phyloP scores from a whole-genome alignment of 768 basidiomycete species.

The Mycena vitilis region DNA sequence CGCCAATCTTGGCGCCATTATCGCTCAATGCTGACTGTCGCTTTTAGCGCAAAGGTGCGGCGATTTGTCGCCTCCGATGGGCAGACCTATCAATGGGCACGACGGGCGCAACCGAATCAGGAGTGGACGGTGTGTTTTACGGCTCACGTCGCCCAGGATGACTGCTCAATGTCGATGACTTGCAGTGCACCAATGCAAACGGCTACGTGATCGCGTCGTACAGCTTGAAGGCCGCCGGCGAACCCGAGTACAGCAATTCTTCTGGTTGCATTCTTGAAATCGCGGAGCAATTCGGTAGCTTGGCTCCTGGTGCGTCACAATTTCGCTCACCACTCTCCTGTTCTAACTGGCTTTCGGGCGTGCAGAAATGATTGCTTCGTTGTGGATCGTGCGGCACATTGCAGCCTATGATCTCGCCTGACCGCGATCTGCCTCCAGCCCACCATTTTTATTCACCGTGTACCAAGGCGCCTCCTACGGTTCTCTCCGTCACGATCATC shows the following conservation, averaged over 20 bases:
- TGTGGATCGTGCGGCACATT: too few species aligned
- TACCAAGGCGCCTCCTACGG: too few species aligned
- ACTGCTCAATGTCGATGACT: conserved; percentile 10
- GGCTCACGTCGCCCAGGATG: neutral
- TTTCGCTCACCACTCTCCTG: too few species aligned
- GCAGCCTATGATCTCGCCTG: too few species aligned
- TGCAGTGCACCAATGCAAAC: conserved; percentile 65
- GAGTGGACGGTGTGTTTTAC: conserved; percentile 71
- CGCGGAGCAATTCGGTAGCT: too few species aligned
- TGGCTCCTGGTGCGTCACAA: too few species aligned
- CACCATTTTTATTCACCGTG: too few species aligned
- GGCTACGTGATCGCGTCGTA: conserved; percentile 71
- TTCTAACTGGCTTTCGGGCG: too few species aligned
- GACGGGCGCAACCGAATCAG: conserved; percentile 57
- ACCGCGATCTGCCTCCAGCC: too few species aligned
- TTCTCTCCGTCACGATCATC: too few species aligned
- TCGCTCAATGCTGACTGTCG: conserved; percentile 16
- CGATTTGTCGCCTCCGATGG: conserved; percentile 71
- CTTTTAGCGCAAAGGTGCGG: conserved; percentile 54
- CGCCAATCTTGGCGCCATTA: neutral
- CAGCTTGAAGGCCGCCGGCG: conserved; percentile 64
- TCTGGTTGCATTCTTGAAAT: conserved; percentile 74
- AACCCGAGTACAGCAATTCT: conserved; percentile 63
- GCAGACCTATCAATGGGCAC: conserved; percentile 71
- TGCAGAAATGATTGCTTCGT: too few species aligned